These are phyloP conservation scores for Heterobasidion occidentale DNA, from an alignment of 1,284 basidiomycete genomes.

Conservation along the genomic window DNA sequence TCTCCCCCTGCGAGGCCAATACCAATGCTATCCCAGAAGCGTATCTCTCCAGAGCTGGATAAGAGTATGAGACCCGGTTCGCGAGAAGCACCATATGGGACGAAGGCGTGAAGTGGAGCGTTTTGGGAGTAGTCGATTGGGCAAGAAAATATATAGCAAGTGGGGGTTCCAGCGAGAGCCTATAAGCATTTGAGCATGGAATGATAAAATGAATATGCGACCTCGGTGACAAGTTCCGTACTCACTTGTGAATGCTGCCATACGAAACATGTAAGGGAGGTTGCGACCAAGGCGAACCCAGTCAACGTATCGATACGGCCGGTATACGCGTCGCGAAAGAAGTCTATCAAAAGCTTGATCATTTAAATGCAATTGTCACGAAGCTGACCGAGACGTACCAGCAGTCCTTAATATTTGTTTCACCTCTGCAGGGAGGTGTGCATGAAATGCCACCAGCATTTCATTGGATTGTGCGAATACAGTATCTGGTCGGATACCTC, in stretches of 20 bases:
- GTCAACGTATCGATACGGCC: constrained; percentile 65
- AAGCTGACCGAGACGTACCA: constrained; percentile 31
- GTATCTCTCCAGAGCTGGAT: constrained; percentile 53
- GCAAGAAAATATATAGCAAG: constrained; percentile 77
- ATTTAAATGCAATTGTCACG: neutral
- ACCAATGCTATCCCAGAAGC: constrained; percentile 77
- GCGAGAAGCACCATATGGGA: constrained; percentile 59
- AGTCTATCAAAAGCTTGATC: constrained; percentile 39
- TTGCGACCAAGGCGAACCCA: constrained; percentile 68
- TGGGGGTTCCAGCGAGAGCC: constrained; percentile 57
- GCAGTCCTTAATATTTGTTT: constrained; percentile 61
- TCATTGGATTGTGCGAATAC: constrained; percentile 70
- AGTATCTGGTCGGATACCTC: constrained; percentile 34
- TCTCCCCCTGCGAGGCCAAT: constrained; percentile 78
- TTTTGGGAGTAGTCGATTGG: constrained; percentile 38
- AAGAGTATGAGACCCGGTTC: constrained; percentile 74
- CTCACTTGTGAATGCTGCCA: constrained; percentile 71
- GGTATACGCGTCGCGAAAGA: constrained; percentile 55
- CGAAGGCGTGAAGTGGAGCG: constrained; percentile 59
- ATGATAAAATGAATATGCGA: neutral
- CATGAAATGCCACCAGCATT: constrained; percentile 59
- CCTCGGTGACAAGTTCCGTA: neutral
- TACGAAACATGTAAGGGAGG: constrained; percentile 70
- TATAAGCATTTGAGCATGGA: constrained; percentile 13
- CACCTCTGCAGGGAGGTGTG: constrained; percentile 64